These are phyloP conservation scores for Chrysosporium keratinophilum DNA, from an alignment of 2,329 filamentous ascomycete genomes.

Conservation along the genomic window DNA sequence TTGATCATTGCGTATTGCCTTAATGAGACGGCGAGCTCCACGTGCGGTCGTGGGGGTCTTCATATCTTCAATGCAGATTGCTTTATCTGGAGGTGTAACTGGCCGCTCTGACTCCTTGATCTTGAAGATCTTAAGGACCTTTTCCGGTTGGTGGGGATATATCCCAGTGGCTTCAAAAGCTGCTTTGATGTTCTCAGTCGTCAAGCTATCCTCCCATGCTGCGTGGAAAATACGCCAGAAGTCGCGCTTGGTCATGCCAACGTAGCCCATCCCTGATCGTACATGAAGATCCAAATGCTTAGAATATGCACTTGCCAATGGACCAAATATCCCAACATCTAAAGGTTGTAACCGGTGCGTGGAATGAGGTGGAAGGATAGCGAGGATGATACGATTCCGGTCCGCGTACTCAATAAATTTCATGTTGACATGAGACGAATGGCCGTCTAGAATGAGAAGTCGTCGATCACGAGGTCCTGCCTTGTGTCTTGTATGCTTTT, in stretches of 20 bases:
- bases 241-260: not conserved
- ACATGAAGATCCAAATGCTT: not conserved
- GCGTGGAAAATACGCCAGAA: constrained; percentile 7
- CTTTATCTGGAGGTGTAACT: too few relatives aligned
- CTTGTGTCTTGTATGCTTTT: not conserved
- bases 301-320: not conserved
- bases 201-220: not conserved
- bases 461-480: not conserved
- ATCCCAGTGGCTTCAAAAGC: not conserved
- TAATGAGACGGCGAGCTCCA: too few relatives aligned
- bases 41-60: too few relatives aligned
- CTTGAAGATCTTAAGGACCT: not conserved
- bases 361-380: too few relatives aligned
- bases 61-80: too few relatives aligned
- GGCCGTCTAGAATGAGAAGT: constrained; percentile 5
- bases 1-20: too few relatives aligned
- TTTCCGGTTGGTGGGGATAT: not conserved
- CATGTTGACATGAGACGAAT: constrained; percentile 10
- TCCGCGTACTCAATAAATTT: too few relatives aligned
- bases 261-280: not conserved
- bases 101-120: too few relatives aligned
- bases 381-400: too few relatives aligned
- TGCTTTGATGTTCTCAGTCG: constrained; percentile 1
- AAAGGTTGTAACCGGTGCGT: too few relatives aligned
- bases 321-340: constrained; percentile 10